These are phyloP conservation scores for Geotrichum carabidarum DNA, from an alignment of 1,139 yeast genomes.

Conservation along the genomic window DNA sequence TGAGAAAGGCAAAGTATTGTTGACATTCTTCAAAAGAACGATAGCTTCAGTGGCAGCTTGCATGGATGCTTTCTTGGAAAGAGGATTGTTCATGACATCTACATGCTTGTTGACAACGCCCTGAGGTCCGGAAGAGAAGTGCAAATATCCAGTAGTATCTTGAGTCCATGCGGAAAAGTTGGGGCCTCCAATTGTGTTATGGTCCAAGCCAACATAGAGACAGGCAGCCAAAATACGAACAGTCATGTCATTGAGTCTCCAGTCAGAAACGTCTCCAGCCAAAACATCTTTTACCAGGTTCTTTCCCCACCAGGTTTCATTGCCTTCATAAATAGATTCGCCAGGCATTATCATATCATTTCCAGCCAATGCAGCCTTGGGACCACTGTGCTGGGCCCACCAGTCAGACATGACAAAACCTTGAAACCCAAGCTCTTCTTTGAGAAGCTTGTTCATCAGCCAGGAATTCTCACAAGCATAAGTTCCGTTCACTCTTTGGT, in stretches of 20 bases:
- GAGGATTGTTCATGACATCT: slow-evolving; percentile 46
- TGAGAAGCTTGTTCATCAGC: slow-evolving; percentile 50
- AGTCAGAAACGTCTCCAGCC: slow-evolving; percentile 53
- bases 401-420: slow-evolving; percentile 65
- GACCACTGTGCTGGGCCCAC: slow-evolving; percentile 56
- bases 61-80: slow-evolving; percentile 49
- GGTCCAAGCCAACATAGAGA: slow-evolving; percentile 37
- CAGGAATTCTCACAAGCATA: slow-evolving; percentile 60
- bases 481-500: slow-evolving; percentile 54
- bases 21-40: slow-evolving; percentile 50
- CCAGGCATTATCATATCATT: slow-evolving; percentile 69
- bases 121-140: slow-evolving; percentile 47
- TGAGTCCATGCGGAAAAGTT: slow-evolving; percentile 58
- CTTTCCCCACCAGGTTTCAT: slow-evolving; percentile 57
- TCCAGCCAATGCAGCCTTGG: slow-evolving; percentile 54
- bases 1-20: slow-evolving; percentile 48
- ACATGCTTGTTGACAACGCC: slow-evolving; percentile 52
- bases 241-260: slow-evolving; percentile 59
- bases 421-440: slow-evolving; percentile 61
- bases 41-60: slow-evolving; percentile 56
- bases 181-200: slow-evolving; percentile 42
- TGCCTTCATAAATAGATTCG: slow-evolving; percentile 35
- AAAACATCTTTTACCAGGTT: slow-evolving; percentile 51
- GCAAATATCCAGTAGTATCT: slow-evolving; percentile 51
- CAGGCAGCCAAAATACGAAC: slow-evolving; percentile 56